Percentiles rank a stretch among this genome's conserved stretches.
Conservation (phyloP, 2,329 filamentous ascomycete genomes). For the Fusarium nisikadoi region DNA sequence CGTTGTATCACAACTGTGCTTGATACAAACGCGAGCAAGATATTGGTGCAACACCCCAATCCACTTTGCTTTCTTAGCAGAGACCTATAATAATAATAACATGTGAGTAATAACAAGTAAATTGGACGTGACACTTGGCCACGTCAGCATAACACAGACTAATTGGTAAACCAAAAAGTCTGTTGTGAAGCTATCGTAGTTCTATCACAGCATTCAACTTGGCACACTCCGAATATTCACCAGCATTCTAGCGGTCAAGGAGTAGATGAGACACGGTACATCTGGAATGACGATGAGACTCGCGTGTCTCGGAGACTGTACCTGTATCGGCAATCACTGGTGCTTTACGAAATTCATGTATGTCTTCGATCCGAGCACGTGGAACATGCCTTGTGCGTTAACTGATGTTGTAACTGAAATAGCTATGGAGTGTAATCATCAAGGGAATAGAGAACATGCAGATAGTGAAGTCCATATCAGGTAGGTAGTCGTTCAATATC, state of each 20-base stretch:
- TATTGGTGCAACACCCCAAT: neutral
- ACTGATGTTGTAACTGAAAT: neutral
- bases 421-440: neutral
- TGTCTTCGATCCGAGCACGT: slow-evolving; percentile 14
- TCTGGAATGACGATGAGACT: slow-evolving; percentile 29
- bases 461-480: neutral
- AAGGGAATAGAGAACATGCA: neutral
- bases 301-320: slow-evolving; percentile 19
- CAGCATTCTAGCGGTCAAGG: slow-evolving; percentile 7
- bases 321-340: neutral
- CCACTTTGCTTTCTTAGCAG: neutral
- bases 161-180: neutral
- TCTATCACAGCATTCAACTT: neutral
- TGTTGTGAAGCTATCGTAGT: neutral
- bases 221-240: neutral
- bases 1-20: neutral
- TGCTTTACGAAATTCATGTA: neutral
- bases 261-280: neutral
- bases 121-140: neutral
- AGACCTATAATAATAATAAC: neutral
- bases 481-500: neutral
- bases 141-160: neutral
- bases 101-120: neutral
- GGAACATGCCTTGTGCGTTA: neutral
- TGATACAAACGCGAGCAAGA: neutral